Base-by-base conservation (phyloP, 1,284 basidiomycete genomes). In the Cystobasidium pallidum region DNA sequence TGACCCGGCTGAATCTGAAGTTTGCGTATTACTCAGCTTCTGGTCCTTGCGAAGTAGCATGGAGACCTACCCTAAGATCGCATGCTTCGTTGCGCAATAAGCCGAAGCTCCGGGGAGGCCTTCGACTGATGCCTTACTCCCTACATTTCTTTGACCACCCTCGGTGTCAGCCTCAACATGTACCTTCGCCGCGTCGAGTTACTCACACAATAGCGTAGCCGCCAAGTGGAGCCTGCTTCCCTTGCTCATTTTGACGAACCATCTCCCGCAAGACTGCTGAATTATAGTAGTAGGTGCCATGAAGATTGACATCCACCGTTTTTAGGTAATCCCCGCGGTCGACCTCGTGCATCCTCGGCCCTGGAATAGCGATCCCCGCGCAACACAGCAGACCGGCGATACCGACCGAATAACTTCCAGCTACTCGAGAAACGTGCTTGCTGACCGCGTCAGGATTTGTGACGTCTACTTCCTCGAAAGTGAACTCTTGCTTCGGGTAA, bases 131-230 rank as follows among this genome's bases (percentile, higher is more conserved):
- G 55, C 55, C 55, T 59, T 59, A 39, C 55, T 59, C 10, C 55
- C 55, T 11, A 59, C 30, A 39, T 59, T 41, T 15, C 39, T 41
- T 8, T 15, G 15, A 7, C 15, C 39, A 41, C 15, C 39, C 39
- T 41, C 39, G 15, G 39, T n/a, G 39, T 41, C 39, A 41, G 39
- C 15, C 39, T 41, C 39, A 15, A 41, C 39, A 15, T 8, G 7
- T 41, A 41, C 8, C 39, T 41, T 41, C 39, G 7, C 39, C 39
- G 8, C 7, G 7, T 8, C 39, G 15, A 8, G 7, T 41, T 15
- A 41, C 58, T 61, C 58, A 61, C 58, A 61, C 58, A 45, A 61
- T 61, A 3, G 58, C 24, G 24, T 61, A 61, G 15, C 58, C 58
- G 11, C 58, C 58, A 6, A 19, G 15, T 36, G 58, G 58, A 7